Conservation (phyloP, 2,329 filamentous ascomycete species). For the Colletotrichum acutatum region DNA sequence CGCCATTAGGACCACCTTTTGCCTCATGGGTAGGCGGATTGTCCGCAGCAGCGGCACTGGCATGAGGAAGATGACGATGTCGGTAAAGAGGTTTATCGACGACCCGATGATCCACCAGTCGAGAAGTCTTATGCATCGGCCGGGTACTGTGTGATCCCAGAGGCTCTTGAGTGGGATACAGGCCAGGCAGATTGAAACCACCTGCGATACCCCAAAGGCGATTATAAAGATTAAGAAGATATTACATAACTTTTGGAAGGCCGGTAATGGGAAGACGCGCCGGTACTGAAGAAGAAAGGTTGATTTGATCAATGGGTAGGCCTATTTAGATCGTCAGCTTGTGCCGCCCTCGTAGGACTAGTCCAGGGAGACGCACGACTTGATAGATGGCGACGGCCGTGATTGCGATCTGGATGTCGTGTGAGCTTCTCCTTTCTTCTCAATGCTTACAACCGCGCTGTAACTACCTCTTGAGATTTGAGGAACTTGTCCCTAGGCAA, state of each 20-base stretch:
- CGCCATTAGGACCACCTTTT: constrained; percentile 37
- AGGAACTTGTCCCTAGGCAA: constrained; percentile 4
- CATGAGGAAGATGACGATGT: constrained; percentile 40
- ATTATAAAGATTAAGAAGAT: constrained; percentile 41
- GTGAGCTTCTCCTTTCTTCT: neutral
- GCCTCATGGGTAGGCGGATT: constrained; percentile 35
- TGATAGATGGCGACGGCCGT: constrained; percentile 7
- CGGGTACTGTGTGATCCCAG: constrained; percentile 38
- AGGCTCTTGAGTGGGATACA: constrained; percentile 43
- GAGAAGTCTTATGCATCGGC: constrained; percentile 41
- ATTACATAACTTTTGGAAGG: constrained; percentile 39
- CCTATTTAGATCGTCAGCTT: neutral
- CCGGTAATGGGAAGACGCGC: constrained; percentile 45
- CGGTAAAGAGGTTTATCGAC: constrained; percentile 41
- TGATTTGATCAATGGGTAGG: constrained; percentile 41
- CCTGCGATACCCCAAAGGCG: constrained; percentile 42
- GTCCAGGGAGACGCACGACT: neutral
- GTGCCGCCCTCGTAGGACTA: too few species aligned
- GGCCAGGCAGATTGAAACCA: constrained; percentile 40
- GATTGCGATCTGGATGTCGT: neutral
- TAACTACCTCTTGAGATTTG: constrained; percentile 10
- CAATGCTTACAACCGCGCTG: too few species aligned
- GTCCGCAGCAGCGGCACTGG: constrained; percentile 40
- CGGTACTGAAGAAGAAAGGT: constrained; percentile 51
- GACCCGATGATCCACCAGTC: constrained; percentile 43